phyloP scores from a whole-genome alignment of 2,329 filamentous ascomycete species.

The Pseudogymnoascus sp. region DNA sequence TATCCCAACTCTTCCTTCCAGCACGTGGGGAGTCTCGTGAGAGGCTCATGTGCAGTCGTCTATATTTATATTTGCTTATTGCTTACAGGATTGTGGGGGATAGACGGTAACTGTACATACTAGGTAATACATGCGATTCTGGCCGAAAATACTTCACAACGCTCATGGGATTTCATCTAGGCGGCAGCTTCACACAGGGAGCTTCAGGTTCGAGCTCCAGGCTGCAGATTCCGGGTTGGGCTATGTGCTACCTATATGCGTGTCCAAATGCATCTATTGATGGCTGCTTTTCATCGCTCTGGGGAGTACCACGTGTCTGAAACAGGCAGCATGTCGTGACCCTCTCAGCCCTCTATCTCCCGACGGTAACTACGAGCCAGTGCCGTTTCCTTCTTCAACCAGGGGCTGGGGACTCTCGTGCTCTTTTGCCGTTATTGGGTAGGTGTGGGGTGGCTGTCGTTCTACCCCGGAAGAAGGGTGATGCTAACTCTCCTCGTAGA shows the following conservation, averaged over 20 bases:
- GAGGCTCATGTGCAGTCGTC: neutral
- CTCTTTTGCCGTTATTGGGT: neutral
- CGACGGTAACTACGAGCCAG: neutral
- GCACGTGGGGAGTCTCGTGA: conserved; percentile 4
- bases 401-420: neutral
- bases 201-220: neutral
- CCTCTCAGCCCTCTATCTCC: neutral
- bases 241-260: neutral
- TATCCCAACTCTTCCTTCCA: neutral
- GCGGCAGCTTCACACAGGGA: neutral
- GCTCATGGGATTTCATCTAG: neutral
- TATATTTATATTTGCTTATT: conserved; percentile 7
- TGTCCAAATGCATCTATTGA: neutral
- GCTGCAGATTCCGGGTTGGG: neutral
- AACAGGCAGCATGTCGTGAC: neutral
- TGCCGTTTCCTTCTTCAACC: neutral
- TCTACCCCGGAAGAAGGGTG: neutral
- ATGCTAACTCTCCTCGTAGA: neutral
- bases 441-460: neutral
- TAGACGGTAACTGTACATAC: neutral
- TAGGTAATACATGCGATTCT: neutral
- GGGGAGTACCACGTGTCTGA: neutral
- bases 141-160: neutral
- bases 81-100: neutral
- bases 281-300: neutral